phyloP scores from a whole-genome alignment of 2,329 filamentous ascomycete genomes.

The Colletotrichum kahawae region DNA sequence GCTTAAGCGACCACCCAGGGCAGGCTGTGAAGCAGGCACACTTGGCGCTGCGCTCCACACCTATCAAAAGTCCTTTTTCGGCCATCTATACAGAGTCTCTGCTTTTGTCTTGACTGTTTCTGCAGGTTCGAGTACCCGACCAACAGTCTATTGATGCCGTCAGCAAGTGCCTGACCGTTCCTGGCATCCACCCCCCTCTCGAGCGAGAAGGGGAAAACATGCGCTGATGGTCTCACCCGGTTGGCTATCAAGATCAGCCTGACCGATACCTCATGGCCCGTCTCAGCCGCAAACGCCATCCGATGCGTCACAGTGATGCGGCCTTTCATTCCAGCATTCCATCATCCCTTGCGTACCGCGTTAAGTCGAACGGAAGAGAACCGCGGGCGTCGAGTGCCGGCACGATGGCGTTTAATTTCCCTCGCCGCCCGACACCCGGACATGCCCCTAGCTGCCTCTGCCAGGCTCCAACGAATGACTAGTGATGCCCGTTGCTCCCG shows the following conservation, averaged over 20 bases:
- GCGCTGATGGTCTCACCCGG: not conserved
- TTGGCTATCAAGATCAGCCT: not conserved
- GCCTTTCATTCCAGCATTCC: not conserved
- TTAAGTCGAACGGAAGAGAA: slow-evolving; percentile 5
- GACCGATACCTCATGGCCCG: not conserved
- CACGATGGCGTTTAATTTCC: slow-evolving; percentile 10
- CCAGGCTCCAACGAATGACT: slow-evolving; percentile 7
- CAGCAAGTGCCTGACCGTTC: not conserved
- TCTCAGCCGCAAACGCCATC: slow-evolving; percentile 21
- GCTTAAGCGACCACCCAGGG: not conserved
- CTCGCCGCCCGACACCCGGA: not conserved
- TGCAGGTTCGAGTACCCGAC: not conserved
- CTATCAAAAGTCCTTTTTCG: not conserved
- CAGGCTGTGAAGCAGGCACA: not conserved
- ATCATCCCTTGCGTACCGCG: not conserved
- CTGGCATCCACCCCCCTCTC: not conserved
- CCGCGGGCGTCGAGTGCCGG: not conserved
- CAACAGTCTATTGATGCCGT: not conserved
- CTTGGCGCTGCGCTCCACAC: not conserved
- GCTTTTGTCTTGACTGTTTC: not conserved
- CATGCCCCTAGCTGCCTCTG: not conserved
- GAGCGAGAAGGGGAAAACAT: not conserved
- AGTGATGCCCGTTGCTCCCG: not conserved
- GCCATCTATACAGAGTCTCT: not conserved
- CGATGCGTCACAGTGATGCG: not conserved